Conservation (phyloP, 306 rosid genomes). For the Trifolium dubium region DNA sequence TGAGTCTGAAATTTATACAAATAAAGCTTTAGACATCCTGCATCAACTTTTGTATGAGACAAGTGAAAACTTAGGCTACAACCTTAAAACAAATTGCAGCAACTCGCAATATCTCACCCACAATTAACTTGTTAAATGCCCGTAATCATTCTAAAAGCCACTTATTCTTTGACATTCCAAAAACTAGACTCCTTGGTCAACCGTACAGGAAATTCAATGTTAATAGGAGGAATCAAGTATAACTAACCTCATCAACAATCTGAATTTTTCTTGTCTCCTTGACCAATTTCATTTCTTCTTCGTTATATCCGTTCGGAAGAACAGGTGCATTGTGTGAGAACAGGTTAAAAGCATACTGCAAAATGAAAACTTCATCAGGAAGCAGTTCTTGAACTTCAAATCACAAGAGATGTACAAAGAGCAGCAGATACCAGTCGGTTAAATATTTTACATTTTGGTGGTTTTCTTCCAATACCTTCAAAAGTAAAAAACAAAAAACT, state of each 20-base stretch:
- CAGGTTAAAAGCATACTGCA: constrained; percentile 96
- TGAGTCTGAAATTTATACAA: neutral
- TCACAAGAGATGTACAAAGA: neutral
- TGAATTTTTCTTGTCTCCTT: constrained; percentile 92
- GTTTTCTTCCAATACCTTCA: constrained; percentile 77
- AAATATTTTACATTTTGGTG: constrained; percentile 83
- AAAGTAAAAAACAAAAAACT: constrained; percentile 16
- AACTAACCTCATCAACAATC: constrained; percentile 97
- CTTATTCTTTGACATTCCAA: constrained; percentile 9
- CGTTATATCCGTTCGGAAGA: constrained; percentile 90
- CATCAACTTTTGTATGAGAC: neutral
- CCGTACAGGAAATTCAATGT: neutral
- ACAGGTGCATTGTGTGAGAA: constrained; percentile 91
- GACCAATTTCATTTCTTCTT: constrained; percentile 98
- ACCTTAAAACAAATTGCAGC: constrained; percentile 13
- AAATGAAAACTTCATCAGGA: constrained; percentile 36
- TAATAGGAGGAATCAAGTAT: neutral
- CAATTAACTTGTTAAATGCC: neutral
- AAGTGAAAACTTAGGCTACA: constrained; percentile 13
- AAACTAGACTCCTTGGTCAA: constrained; percentile 21
- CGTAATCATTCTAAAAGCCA: neutral
- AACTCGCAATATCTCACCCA: neutral
- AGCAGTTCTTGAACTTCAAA: constrained; percentile 21
- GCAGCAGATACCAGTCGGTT: constrained; percentile 68
- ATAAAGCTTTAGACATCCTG: constrained; percentile 14